Evolutionary conservation across 768 basidiomycete species (phyloP).

Genomic region (Dacryopinax spathularia): DNA sequence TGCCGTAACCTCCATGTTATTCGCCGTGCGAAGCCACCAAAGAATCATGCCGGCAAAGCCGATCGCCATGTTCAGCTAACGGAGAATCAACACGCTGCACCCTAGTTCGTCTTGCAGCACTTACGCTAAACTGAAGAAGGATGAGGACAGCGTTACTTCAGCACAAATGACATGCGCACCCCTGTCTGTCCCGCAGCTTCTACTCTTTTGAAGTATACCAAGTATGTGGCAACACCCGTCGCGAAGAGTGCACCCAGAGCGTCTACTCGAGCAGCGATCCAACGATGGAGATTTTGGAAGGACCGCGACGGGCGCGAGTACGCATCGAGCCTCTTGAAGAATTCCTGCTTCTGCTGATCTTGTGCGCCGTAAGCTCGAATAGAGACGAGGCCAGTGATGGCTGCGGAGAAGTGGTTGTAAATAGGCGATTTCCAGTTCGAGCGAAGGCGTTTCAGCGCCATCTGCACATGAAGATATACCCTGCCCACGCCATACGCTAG

Average conservation of each 20-base stretch:
- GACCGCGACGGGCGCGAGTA: constrained; percentile 6
- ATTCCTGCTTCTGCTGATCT: constrained; percentile 31
- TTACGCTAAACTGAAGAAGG: neutral
- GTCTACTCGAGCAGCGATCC: constrained; percentile 44
- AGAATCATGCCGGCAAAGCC: constrained; percentile 44
- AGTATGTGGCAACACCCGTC: constrained; percentile 39
- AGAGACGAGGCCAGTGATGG: constrained; percentile 42
- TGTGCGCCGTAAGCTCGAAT: constrained; percentile 56
- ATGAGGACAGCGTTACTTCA: neutral
- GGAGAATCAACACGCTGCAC: neutral
- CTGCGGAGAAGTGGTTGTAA: constrained; percentile 39
- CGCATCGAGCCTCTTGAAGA: constrained; percentile 22
- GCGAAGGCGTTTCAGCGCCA: constrained; percentile 44
- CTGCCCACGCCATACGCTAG: constrained; percentile 35
- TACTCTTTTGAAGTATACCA: constrained; percentile 30
- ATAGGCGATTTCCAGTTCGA: constrained; percentile 37
- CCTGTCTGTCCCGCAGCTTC: constrained; percentile 18
- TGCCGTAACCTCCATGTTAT: constrained; percentile 36
- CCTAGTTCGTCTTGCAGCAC: neutral
- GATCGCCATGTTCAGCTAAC: constrained; percentile 21
- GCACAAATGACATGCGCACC: constrained; percentile 9
- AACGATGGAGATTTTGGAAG: constrained; percentile 27
- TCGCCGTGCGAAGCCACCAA: constrained; percentile 29
- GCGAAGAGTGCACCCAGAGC: constrained; percentile 43
- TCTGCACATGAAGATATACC: constrained; percentile 42